These are phyloP conservation scores for Santalum album DNA, from an alignment of 164 flowering plant genomes.

Conservation along the genomic window DNA sequence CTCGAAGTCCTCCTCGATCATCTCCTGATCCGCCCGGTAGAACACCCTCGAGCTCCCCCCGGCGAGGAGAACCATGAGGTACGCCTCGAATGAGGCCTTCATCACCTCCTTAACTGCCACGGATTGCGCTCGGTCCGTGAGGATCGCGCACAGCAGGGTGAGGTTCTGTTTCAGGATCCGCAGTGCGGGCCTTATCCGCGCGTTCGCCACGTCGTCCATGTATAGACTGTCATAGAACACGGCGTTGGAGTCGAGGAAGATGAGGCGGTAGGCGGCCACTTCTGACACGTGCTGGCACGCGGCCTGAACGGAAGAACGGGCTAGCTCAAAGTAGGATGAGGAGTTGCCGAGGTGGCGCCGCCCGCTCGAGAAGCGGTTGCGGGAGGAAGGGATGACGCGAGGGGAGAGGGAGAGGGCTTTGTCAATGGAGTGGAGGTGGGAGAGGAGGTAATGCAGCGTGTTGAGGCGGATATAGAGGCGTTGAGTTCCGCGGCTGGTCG, in stretches of 20 bases:
- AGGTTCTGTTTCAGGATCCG: conserved; percentile 80
- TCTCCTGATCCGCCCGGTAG: conserved; percentile 44
- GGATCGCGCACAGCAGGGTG: conserved; percentile 53
- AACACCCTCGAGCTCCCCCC: conserved; percentile 65
- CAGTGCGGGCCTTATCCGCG: conserved; percentile 68
- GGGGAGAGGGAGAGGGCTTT: conserved; percentile 55
- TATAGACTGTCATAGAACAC: conserved; percentile 70
- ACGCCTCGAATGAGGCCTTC: conserved; percentile 83
- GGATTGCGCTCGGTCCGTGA: conserved; percentile 61
- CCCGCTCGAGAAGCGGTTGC: conserved; percentile 17
- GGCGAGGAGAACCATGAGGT: conserved; percentile 78
- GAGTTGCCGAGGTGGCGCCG: conserved; percentile 20
- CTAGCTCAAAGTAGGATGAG: conserved; percentile 48
- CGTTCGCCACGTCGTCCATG: conserved; percentile 42
- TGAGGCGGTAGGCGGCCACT: conserved; percentile 81
- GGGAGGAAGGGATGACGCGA: conserved; percentile 27
- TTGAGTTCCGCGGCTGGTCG: conserved; percentile 92
- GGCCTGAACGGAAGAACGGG: conserved; percentile 39
- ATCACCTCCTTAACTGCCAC: conserved; percentile 70
- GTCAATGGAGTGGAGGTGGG: conserved; percentile 62
- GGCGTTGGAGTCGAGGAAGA: conserved; percentile 68
- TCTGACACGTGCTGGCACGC: conserved; percentile 66
- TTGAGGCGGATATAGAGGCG: conserved; percentile 92
- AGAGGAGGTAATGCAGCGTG: conserved; percentile 66
- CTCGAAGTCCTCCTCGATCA: conserved; percentile 73